Evolutionary conservation across 2,329 filamentous ascomycete genomes (phyloP), one percentile per base, ranked within the genome.

Genomic region (Pezicula carpinea): DNA sequence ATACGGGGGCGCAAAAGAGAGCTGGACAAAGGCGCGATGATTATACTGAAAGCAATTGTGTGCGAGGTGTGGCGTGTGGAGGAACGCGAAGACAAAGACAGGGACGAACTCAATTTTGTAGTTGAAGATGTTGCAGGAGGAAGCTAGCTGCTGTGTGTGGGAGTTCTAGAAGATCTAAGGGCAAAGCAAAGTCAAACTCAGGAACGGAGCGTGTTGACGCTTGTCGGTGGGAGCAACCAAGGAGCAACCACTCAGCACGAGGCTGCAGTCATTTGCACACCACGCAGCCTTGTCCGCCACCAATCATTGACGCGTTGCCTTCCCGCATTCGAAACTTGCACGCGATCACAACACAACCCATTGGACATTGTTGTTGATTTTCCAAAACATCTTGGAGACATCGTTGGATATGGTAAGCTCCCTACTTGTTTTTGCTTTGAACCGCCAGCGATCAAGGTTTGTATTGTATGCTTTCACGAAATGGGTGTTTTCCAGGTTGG

Each of bases 381-480:
- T 36, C 44, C 14, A 18, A 14, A 21, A 18, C 14, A 11, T 39
- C 13, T 19, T 19, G n/a, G 17, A 32, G 29, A 19, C 44, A 18
- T 32, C 43, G 41, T 51, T 53, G 50, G 50, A 57, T 51, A 58
- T 61, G 55, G 59, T 59, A 44, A 53, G 59, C 56, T 36, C 4
- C 17, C 32, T n/a, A 14, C 13, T 17, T 17, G 17, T n/a, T 34
- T 35, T 35, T 5, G 8, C 18, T 29, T 23, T 29, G 26, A 11
- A 29, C 13, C 6, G 10, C 26, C 5, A 13, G 10, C 26, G 26
- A 11, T 29, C 13, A 11, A 10, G 26, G 26, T 13, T 29, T 29
- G 23, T 29, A 29, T 29, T 29, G 6, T 29, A 8, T 29, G n/a
- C n/a, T n/a, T n/a, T n/a, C n/a, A n/a, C n/a, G n/a, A n/a, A n/a